Evolutionary conservation across 2,329 filamentous ascomycete genomes (phyloP), one percentile per base, ranked within the genome.

Genomic region (Aspergillus bombycis): DNA sequence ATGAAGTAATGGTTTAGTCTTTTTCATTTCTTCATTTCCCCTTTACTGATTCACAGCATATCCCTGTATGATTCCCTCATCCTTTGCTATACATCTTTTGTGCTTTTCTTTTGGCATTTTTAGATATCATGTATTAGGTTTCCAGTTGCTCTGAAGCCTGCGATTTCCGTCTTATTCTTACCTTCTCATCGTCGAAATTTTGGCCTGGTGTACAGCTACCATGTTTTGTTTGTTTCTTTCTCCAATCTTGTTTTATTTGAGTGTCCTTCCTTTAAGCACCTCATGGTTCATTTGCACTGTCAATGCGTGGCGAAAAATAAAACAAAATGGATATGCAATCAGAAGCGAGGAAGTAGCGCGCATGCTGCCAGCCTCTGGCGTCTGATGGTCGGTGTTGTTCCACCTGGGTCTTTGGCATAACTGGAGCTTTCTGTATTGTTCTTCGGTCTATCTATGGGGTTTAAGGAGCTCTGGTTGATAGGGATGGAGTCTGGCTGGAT

Each of bases 101-200:
- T 50, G 26, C n/a, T 60, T 61, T 57, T 62, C 14, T 16, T 43
- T 53, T 32, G 52, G 52, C 52, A 55, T 48, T 54, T n/a, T 62
- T 64, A 68, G 66, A 67, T 53, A 61, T 65, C 61, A 60, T 66
- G 60, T 67, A 62, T 63, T 55, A 52, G 65, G 52, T 48, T 48
- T 62, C 45, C 53, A 48, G 19, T 55, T 30, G 43, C 34, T n/a
- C 43, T 41, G 21, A 54, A 36, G 59, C 58, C 43, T 58, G 52
- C 28, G 16, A 54, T 30, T 48, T 41, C 55, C 21, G 30, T 36
- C 16, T 32, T 52, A 53, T 63, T 38, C 28, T 45, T 53, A n/a
- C 19, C 45, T 57, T 46, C 41, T 41, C 28, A 43, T 28, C 38
- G 26, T 36, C 36, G 36, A 50, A 62, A 32, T 60, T 36, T 45